Conservation (phyloP, 176 grass and related monocot genomes). For the Ampelocalamus luodianensis region DNA sequence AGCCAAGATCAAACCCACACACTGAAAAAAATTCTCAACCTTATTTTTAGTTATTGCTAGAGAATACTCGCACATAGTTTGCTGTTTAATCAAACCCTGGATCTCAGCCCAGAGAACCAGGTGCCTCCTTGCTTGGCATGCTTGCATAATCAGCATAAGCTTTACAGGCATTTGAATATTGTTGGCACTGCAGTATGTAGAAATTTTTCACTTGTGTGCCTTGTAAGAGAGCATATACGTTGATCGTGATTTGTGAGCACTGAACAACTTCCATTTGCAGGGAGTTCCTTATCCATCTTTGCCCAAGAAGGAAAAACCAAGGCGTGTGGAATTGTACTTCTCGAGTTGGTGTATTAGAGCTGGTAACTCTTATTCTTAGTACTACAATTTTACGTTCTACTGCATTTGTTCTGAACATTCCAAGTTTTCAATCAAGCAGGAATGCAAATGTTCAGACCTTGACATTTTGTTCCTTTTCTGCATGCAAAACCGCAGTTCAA, state of each 20-base stretch:
- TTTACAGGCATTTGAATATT: slow-evolving; percentile 22
- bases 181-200: background rate
- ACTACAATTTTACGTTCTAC: background rate
- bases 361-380: slow-evolving; percentile 55
- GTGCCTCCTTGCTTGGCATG: slow-evolving; percentile 16
- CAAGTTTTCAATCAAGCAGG: slow-evolving; percentile 23
- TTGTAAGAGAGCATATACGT: slow-evolving; percentile 14
- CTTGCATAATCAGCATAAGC: background rate
- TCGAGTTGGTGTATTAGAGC: slow-evolving; percentile 95
- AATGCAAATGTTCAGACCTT: slow-evolving; percentile 23
- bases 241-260: slow-evolving; percentile 4
- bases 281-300: slow-evolving; percentile 85
- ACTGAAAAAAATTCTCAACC: background rate
- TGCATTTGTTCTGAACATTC: slow-evolving; percentile 10
- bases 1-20: slow-evolving; percentile 18
- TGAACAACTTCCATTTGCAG: slow-evolving; percentile 50
- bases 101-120: slow-evolving; percentile 13
- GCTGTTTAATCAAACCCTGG: background rate
- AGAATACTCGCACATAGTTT: slow-evolving; percentile 8
- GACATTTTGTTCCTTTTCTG: background rate
- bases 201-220: background rate
- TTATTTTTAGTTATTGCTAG: background rate
- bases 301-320: slow-evolving; percentile 86
- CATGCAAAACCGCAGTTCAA: slow-evolving; percentile 65
- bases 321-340: slow-evolving; percentile 93